A percentile compares a stretch with the other conserved stretches of the same genome.
phyloP scores from a whole-genome alignment of 495 filamentous ascomycete species.

The Annulohypoxylon maeteangense region DNA sequence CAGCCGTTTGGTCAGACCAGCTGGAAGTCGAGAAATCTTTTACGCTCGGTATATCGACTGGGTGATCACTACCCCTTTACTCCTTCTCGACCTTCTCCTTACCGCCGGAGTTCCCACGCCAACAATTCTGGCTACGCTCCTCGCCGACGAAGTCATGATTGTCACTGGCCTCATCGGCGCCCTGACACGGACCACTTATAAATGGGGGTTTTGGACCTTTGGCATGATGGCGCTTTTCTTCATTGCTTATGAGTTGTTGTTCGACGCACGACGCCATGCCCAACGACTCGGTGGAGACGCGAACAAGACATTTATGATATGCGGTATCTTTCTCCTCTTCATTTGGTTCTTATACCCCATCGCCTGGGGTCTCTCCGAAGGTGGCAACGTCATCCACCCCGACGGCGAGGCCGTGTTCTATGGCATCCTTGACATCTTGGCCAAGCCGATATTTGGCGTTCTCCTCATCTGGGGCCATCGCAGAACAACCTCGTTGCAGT shows the following conservation, averaged over 20 bases:
- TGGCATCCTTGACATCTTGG: constrained; percentile 70
- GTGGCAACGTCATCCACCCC: constrained; percentile 71
- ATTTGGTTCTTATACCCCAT: constrained; percentile 76
- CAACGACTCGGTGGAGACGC: constrained; percentile 60
- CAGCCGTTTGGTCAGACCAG: constrained; percentile 53
- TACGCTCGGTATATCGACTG: constrained; percentile 78
- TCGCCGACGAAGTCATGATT: constrained; percentile 72
- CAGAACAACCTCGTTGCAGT: constrained; percentile 60
- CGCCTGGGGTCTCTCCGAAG: constrained; percentile 73
- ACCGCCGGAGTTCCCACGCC: constrained; percentile 73
- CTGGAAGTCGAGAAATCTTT: constrained; percentile 71
- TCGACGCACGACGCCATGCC: constrained; percentile 65
- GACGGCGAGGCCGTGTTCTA: constrained; percentile 77
- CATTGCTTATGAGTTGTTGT: constrained; percentile 65
- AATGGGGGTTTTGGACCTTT: constrained; percentile 76
- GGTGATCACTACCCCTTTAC: constrained; percentile 59
- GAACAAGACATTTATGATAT: constrained; percentile 60
- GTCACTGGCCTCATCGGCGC: constrained; percentile 71
- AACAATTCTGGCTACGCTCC: constrained; percentile 69
- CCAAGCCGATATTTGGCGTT: constrained; percentile 66
- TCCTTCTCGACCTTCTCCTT: constrained; percentile 70
- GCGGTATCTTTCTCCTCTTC: constrained; percentile 63
- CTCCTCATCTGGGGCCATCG: constrained; percentile 64
- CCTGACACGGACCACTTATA: constrained; percentile 65
- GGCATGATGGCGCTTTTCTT: constrained; percentile 68